Percentiles rank a stretch among this genome's conserved stretches.
These are phyloP conservation scores for Fusarium paranaense DNA, from an alignment of 2,329 filamentous ascomycete genomes.

Conservation along the genomic window DNA sequence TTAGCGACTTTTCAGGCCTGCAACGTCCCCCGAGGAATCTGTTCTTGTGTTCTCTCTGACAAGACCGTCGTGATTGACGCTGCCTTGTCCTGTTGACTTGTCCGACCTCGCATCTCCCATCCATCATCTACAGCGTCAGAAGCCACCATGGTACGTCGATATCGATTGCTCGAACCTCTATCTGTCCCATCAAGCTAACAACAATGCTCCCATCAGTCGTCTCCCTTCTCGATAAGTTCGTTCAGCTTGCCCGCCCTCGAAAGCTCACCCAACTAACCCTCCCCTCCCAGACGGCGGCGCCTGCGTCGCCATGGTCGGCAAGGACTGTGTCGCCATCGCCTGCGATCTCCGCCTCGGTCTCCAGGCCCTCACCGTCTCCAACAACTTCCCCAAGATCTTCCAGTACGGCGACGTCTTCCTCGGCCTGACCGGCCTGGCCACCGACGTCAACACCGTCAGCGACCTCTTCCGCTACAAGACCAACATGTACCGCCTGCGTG, in stretches of 20 bases:
- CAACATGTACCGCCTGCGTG: constrained; percentile 99
- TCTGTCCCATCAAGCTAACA: constrained; percentile 39
- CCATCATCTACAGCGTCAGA: constrained; percentile 25
- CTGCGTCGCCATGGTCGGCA: constrained; percentile 98
- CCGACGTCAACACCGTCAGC: constrained; percentile 92
- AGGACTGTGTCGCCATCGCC: constrained; percentile 99
- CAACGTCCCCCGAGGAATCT: neutral
- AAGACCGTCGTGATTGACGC: constrained; percentile 38
- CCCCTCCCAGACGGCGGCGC: constrained; percentile 79
- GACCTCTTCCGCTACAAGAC: constrained; percentile 99
- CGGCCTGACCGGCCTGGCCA: constrained; percentile 94
- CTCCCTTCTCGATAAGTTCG: constrained; percentile 96
- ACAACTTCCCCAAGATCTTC: constrained; percentile 99
- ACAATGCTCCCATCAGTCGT: constrained; percentile 69
- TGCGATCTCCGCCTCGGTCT: constrained; percentile 98
- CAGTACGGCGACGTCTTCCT: constrained; percentile 96
- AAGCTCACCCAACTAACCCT: constrained; percentile 23
- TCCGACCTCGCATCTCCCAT: constrained; percentile 36
- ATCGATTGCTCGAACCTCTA: neutral
- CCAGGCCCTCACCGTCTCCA: constrained; percentile 95
- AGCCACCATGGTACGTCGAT: constrained; percentile 46
- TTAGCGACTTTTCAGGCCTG: constrained; percentile 5
- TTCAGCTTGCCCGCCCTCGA: constrained; percentile 15
- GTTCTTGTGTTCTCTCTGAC: constrained; percentile 4
- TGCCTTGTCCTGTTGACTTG: constrained; percentile 20